A percentile compares a stretch with the other conserved stretches of the same genome.
phyloP scores from a whole-genome alignment of 805 yeast genomes.

The Pichia nanzhaoensis region DNA sequence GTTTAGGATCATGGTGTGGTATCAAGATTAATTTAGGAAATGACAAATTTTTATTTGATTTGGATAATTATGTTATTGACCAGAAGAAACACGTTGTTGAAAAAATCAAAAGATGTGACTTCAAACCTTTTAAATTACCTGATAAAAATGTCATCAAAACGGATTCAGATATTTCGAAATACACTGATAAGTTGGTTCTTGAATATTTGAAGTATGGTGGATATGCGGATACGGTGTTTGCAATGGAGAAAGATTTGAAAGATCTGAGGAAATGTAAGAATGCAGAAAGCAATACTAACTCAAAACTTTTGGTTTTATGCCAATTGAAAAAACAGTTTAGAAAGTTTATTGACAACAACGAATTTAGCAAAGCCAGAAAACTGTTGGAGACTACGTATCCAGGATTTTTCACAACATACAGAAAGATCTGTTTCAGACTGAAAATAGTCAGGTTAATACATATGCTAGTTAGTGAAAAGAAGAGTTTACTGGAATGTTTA shows the following conservation, averaged over 20 bases:
- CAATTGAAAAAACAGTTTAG: conserved; percentile 37
- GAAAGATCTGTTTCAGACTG: conserved; percentile 35
- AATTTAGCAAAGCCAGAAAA: conserved; percentile 38
- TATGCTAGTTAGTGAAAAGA: conserved; percentile 23
- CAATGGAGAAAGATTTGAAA: conserved; percentile 42
- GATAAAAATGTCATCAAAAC: conserved; percentile 12
- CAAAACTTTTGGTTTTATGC: conserved; percentile 32
- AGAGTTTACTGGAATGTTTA: conserved; percentile 30
- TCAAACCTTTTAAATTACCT: conserved; percentile 6
- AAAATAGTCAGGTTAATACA: conserved; percentile 38
- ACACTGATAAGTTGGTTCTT: conserved; percentile 23
- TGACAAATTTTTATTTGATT: conserved; percentile 40
- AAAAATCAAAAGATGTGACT: conserved; percentile 14
- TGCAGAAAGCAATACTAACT: conserved; percentile 27
- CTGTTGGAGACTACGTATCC: conserved; percentile 36
- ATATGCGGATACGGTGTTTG: conserved; percentile 44
- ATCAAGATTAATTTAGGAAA: conserved; percentile 51
- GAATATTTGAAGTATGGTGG: conserved; percentile 56
- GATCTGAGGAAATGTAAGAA: conserved; percentile 12
- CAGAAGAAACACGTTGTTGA: conserved; percentile 28
- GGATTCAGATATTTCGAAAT: conserved; percentile 15
- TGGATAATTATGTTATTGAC: conserved; percentile 38
- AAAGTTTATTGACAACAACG: conserved; percentile 34
- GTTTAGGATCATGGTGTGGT: conserved; percentile 36
- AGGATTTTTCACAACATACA: conserved; percentile 28